These are phyloP conservation scores for Eucalyptus guilfoylei DNA, from an alignment of 345 rosid genomes.

Conservation along the genomic window DNA sequence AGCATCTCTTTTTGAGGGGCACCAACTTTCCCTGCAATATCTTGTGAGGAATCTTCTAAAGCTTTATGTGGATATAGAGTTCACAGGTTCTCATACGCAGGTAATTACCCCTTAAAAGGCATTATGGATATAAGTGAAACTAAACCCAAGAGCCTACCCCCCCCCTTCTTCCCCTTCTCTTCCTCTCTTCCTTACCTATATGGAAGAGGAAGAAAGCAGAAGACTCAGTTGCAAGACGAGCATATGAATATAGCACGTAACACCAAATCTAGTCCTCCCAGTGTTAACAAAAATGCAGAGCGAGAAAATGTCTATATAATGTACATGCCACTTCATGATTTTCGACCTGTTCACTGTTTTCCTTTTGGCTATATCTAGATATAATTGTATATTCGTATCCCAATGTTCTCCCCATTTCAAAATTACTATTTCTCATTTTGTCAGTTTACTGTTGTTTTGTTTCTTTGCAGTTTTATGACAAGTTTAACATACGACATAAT, in stretches of 20 bases:
- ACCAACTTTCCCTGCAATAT: slow-evolving; percentile 81
- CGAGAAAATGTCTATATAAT: not conserved
- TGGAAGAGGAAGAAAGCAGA: not conserved
- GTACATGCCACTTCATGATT: not conserved
- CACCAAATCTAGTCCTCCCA: not conserved
- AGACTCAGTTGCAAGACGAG: not conserved
- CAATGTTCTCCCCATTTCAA: not conserved
- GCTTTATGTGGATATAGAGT: slow-evolving; percentile 98
- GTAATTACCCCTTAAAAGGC: slow-evolving; percentile 14
- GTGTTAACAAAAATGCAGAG: not conserved
- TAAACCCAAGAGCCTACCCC: not conserved
- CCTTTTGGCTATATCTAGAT: not conserved
- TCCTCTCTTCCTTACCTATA: not conserved
- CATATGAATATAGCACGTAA: not conserved
- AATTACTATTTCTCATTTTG: not conserved
- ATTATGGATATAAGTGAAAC: not conserved
- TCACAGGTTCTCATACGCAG: slow-evolving; percentile 99
- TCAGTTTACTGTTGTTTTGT: not conserved
- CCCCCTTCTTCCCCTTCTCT: no score
- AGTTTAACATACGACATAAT: slow-evolving; percentile 95
- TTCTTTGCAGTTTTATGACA: slow-evolving; percentile 81
- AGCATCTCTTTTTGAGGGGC: slow-evolving; percentile 83
- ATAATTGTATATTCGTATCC: not conserved
- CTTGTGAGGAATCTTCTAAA: slow-evolving; percentile 97
- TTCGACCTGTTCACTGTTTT: not conserved